A percentile compares a stretch with the other conserved stretches of the same genome.
These are phyloP conservation scores for Platismatia glauca DNA, from an alignment of 495 filamentous ascomycete genomes.

Conservation along the genomic window DNA sequence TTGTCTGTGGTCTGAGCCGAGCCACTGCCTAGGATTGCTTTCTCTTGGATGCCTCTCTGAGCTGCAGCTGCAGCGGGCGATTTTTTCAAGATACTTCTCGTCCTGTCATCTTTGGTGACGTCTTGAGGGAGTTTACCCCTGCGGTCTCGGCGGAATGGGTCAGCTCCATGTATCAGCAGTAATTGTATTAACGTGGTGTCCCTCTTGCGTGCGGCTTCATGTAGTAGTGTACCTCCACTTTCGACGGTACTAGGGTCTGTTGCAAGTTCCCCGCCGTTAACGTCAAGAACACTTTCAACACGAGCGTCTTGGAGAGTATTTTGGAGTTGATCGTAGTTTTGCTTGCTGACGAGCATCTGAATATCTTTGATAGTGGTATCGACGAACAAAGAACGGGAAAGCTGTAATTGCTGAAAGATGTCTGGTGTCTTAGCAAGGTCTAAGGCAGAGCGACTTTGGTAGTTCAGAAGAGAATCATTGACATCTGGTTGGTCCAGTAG, in stretches of 20 bases:
- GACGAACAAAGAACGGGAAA: slow-evolving; percentile 81
- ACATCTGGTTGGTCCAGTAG: slow-evolving; percentile 70
- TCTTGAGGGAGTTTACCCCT: slow-evolving; percentile 95
- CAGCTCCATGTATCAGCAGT: slow-evolving; percentile 88
- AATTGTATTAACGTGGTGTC: slow-evolving; percentile 81
- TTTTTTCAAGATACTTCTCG: slow-evolving; percentile 75
- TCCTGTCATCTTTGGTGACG: slow-evolving; percentile 91
- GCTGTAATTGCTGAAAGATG: slow-evolving; percentile 90
- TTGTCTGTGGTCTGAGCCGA: slow-evolving; percentile 52
- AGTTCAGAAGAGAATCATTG: slow-evolving; percentile 87
- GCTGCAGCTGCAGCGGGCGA: slow-evolving; percentile 92
- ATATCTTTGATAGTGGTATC: slow-evolving; percentile 77
- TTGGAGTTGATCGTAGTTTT: slow-evolving; percentile 68
- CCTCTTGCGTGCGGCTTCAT: slow-evolving; percentile 82
- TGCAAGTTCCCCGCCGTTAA: slow-evolving; percentile 81
- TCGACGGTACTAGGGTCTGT: slow-evolving; percentile 69
- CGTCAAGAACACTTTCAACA: slow-evolving; percentile 75
- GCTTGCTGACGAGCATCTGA: slow-evolving; percentile 59
- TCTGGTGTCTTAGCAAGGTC: slow-evolving; percentile 86
- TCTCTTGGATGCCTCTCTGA: slow-evolving; percentile 92
- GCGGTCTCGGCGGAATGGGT: slow-evolving; percentile 89
- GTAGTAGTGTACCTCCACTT: slow-evolving; percentile 76
- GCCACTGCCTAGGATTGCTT: slow-evolving; percentile 78
- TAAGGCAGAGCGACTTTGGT: slow-evolving; percentile 74
- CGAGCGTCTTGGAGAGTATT: slow-evolving; percentile 73